Conservation (phyloP, 148 eudicot species). For the Polygonum maritimum region DNA sequence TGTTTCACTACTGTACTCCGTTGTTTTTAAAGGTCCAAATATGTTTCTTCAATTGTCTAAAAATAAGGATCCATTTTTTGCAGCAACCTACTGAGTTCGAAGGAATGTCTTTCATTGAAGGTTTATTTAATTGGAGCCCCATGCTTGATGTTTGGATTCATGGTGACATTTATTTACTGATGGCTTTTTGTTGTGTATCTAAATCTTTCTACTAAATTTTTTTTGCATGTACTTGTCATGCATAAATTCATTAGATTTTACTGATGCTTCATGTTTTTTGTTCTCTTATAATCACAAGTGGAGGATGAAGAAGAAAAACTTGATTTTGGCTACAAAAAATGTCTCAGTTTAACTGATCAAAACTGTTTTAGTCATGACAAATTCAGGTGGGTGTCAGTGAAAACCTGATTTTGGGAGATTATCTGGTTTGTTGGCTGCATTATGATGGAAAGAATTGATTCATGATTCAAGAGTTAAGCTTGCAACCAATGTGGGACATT, state of each 20-base stretch:
- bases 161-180: neutral
- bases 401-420: no score
- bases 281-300: neutral
- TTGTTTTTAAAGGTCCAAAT: neutral
- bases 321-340: neutral
- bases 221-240: neutral
- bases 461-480: no score
- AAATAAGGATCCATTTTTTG: neutral
- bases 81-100: neutral
- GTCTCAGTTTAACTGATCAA: no score
- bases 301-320: neutral
- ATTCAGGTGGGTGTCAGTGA: no score
- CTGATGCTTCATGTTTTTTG: neutral
- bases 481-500: no score
- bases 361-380: no score
- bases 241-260: neutral
- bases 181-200: neutral
- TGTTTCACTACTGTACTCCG: neutral
- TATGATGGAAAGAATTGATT: no score
- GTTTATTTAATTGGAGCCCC: neutral
- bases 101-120: neutral
- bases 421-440: no score
- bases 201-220: neutral
- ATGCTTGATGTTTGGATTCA: neutral
- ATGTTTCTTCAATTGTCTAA: neutral